Evolutionary conservation across 1,284 basidiomycete genomes (phyloP), one percentile per base, ranked within the genome.

Genomic region (Ceratobasidium sp.): DNA sequence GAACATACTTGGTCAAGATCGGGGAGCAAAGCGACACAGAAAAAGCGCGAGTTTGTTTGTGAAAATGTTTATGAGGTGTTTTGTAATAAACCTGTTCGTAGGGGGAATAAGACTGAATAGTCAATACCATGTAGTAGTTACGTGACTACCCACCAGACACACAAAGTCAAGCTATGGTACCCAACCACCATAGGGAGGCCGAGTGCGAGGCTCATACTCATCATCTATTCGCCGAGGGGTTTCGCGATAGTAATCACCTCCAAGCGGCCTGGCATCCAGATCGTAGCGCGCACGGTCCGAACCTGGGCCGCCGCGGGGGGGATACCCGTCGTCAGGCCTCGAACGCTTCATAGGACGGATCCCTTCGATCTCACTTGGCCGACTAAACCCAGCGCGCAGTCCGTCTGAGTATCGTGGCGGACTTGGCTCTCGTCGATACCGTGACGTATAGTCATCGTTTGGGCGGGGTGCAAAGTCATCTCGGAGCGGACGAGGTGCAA

Each of bases 311-410:
- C 45, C 49, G 25, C 62, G 62, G 38, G 62, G 15, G 42, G 27
- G 15, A 54, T 54, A 65, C 1, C 25, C 25, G 15, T 65, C 62
- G 50, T 54, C 50, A 17, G 62, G 62, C 8, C 62, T 50, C 8
- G 62, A 65, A 25, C 62, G 49, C 20, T 65, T 65, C 62, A 65
- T 65, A 6, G 62, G 62, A 35, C 62, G 32, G 20, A 65, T 65
- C 7, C 47, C 62, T 22, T 65, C 62, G 25, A 53, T 49, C 12
- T 53, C 50, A 22, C 35, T 49, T 15, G 47, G 34, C 20, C 62
- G 49, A 17, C 62, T 35, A 38, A 65, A 65, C 13, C 62, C 62
- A 31, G 35, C 45, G 12, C 62, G 62, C 13, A 65, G 27, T 10
- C 62, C 62, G n/a, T 65, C 62, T 5, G 49, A 40, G 50, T 53